These are phyloP conservation scores for Pleurotus citrinopileatus DNA, from an alignment of 768 basidiomycete genomes.

Conservation along the genomic window DNA sequence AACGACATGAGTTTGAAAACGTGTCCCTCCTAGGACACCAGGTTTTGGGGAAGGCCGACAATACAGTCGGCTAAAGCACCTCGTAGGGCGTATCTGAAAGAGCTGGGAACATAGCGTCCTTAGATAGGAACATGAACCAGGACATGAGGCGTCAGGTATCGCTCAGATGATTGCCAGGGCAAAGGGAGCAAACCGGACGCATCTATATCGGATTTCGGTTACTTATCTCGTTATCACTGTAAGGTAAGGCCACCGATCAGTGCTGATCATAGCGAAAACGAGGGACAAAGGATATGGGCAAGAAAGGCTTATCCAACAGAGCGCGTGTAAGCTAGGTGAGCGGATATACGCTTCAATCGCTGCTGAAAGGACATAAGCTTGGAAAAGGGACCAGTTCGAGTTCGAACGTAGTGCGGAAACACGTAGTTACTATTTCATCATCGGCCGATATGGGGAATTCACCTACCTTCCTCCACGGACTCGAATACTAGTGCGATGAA, in stretches of 20 bases:
- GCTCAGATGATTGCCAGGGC: not conserved
- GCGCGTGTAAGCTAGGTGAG: not conserved
- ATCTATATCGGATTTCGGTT: conserved; percentile 5
- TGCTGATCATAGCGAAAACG: too few species aligned
- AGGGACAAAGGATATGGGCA: too few species aligned
- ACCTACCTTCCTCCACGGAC: not conserved
- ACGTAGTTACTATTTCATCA: not conserved
- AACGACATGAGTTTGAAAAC: not conserved
- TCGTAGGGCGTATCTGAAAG: not conserved
- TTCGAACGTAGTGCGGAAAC: not conserved
- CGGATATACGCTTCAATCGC: not conserved
- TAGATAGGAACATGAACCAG: not conserved
- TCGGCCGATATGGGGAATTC: not conserved
- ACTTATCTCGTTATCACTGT: not conserved
- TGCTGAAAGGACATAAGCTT: not conserved
- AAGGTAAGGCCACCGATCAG: not conserved
- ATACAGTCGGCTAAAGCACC: not conserved
- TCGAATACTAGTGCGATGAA: too few species aligned
- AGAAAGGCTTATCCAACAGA: not conserved
- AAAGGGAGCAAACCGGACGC: not conserved
- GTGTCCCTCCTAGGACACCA: not conserved
- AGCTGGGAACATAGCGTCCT: not conserved
- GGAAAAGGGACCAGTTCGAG: not conserved
- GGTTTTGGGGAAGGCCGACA: too few species aligned
- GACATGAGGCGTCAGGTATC: not conserved